Conservation (phyloP, 225 moss, liverwort and hornwort genomes). For the Thuidium tamariscinum region DNA sequence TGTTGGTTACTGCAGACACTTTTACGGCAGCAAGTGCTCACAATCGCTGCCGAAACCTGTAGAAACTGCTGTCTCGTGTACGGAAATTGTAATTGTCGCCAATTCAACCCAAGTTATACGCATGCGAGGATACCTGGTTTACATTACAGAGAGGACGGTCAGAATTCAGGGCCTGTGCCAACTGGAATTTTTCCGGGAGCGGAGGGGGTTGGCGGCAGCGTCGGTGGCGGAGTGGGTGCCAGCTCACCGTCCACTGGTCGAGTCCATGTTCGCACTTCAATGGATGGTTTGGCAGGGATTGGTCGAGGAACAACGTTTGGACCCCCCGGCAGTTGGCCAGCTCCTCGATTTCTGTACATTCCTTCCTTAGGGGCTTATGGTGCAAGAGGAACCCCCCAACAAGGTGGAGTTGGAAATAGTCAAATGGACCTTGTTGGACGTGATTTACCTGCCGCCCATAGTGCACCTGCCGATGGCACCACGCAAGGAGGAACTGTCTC, state of each 20-base stretch:
- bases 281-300: conserved; percentile 47
- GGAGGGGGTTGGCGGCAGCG: conserved; percentile 14
- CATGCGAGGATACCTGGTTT: conserved; percentile 30
- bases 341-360: conserved; percentile 35
- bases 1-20: conserved; percentile 19
- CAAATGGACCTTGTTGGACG: conserved; percentile 18
- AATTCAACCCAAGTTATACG: conserved; percentile 32
- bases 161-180: conserved; percentile 11
- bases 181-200: conserved; percentile 19
- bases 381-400: conserved; percentile 22
- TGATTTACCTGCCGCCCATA: conserved; percentile 17
- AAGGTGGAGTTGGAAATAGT: conserved; percentile 20
- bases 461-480: conserved; percentile 18
- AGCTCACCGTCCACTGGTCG: conserved; percentile 23
- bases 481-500: conserved; percentile 22
- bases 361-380: conserved; percentile 40
- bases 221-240: background rate
- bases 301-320: conserved; percentile 39
- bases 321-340: conserved; percentile 40
- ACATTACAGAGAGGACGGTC: conserved; percentile 28
- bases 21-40: conserved; percentile 37
- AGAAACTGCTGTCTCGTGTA: conserved; percentile 40
- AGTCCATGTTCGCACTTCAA: conserved; percentile 25
- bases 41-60: conserved; percentile 41
- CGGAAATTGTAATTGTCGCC: conserved; percentile 30